Evolutionary conservation across 306 rosid genomes (phyloP).

Genomic region (Glycine latifolia): DNA sequence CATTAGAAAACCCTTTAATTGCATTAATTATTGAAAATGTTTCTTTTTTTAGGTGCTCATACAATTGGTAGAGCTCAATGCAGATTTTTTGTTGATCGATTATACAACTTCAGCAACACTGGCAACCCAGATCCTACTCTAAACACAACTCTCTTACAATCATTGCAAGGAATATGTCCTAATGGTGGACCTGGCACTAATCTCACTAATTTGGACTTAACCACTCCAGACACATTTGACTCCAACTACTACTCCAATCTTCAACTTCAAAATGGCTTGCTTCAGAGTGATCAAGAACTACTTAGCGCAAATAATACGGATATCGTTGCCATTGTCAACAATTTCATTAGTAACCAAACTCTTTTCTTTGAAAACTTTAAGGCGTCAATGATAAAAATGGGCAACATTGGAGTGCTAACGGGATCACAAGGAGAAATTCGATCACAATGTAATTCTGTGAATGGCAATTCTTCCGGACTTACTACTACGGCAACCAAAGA

Average conservation of each 20-base stretch:
- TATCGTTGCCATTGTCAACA: slow-evolving; percentile 44
- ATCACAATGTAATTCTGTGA: slow-evolving; percentile 50
- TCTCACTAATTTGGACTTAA: slow-evolving; percentile 49
- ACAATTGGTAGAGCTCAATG: slow-evolving; percentile 55
- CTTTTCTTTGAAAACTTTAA: slow-evolving; percentile 46
- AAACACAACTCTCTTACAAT: slow-evolving; percentile 43
- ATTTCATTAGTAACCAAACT: slow-evolving; percentile 33
- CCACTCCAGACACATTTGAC: slow-evolving; percentile 55
- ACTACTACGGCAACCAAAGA: not conserved
- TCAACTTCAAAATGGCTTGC: slow-evolving; percentile 42
- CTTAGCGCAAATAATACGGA: slow-evolving; percentile 42
- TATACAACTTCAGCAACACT: slow-evolving; percentile 43
- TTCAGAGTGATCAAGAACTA: slow-evolving; percentile 52
- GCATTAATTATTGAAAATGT: not conserved
- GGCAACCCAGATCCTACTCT: slow-evolving; percentile 52
- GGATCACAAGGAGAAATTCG: slow-evolving; percentile 52
- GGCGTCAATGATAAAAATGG: slow-evolving; percentile 58
- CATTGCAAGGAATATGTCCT: slow-evolving; percentile 43
- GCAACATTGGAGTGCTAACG: slow-evolving; percentile 47
- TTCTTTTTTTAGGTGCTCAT: slow-evolving; percentile 49
- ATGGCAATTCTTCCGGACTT: slow-evolving; percentile 31
- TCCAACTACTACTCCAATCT: slow-evolving; percentile 51
- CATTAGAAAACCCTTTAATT: not conserved
- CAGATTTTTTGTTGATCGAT: slow-evolving; percentile 7
- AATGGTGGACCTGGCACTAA: slow-evolving; percentile 45